Evolutionary conservation across 2,329 filamentous ascomycete genomes (phyloP), one percentile per base, ranked within the genome.

Genomic region (Aureobasidium vineae): DNA sequence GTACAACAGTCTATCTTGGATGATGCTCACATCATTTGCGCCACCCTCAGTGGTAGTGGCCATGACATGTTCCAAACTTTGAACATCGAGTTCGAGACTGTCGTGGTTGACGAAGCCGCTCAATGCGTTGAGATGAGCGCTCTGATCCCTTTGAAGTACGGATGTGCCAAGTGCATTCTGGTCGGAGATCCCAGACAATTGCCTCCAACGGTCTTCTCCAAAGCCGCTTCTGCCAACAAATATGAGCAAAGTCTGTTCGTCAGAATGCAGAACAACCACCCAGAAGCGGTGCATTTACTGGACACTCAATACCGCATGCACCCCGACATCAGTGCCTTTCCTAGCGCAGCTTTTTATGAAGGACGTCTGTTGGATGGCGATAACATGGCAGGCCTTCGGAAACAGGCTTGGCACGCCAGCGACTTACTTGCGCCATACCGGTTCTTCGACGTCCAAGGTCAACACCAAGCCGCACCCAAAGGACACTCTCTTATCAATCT

Each of bases 241-340:
- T 99, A 98, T 78, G 94, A 98, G 74, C 95, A 99, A 79, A 97
- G 92, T 84, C 82, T 99, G 78, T 99, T 99, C 80, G 95, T 98
- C 64, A 90, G 95, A 40, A 99, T 99, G 94, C 95, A 98, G 75
- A 88, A 88, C 73, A 97, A 97, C 70, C 89, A 94, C 72, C 91
- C 92, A 0, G 82, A 90, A 38, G 90, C 96, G 70, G 88, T 99
- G 19, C 94, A 99, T 80, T 83, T 99, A 31, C 86, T 99, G n/a
- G 94, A 98, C 75, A 95, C 90, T 66, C 95, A 99, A 75, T 99
- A 99, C 76, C 95, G 95, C 78, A 99, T 99, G 96, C 95, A 99
- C 79, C 95, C 96, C 0, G 91, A 95, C 71, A 99, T 99, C 75
- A 97, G 92, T 77, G 78, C 82, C 63, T 99, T 97, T 77, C 95